Percentiles rank a stretch among this genome's conserved stretches.
Conservation (phyloP, 1,284 basidiomycete genomes). For the Ceratorhiza oryzae-sativae region DNA sequence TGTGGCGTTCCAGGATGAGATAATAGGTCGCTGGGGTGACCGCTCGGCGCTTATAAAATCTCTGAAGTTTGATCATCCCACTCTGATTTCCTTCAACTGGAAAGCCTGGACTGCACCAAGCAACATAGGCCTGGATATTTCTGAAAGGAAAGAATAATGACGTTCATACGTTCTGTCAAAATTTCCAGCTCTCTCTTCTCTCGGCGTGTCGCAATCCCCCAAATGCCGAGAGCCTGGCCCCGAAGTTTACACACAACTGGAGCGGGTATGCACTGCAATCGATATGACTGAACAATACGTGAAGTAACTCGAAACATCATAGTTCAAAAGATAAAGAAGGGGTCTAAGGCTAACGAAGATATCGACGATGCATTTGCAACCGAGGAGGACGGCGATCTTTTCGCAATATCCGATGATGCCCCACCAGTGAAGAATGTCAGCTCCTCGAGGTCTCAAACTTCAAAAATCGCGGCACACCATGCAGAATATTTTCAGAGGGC, state of each 20-base stretch:
- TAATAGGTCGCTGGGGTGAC: background rate
- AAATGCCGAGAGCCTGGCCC: background rate
- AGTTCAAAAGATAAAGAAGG: constrained; percentile 1
- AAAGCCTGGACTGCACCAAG: too few species aligned
- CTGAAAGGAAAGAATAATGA: background rate
- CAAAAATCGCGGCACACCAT: background rate
- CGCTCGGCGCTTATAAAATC: background rate
- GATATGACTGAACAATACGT: background rate
- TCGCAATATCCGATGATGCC: constrained; percentile 1
- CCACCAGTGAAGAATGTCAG: background rate
- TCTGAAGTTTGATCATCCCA: background rate
- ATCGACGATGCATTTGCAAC: constrained; percentile 5
- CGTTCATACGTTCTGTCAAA: background rate
- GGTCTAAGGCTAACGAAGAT: background rate
- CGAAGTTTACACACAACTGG: background rate
- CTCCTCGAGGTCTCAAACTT: background rate
- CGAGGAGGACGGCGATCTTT: constrained; percentile 8
- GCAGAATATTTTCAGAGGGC: background rate
- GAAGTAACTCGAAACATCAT: background rate
- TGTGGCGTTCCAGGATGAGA: background rate
- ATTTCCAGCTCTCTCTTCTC: background rate
- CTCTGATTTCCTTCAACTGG: too few species aligned
- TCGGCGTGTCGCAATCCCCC: too few species aligned
- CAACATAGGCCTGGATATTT: too few species aligned
- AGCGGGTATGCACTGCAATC: background rate